Conservation (phyloP, 352 stramenopile genomes). For the Phytophthora kernoviae region DNA sequence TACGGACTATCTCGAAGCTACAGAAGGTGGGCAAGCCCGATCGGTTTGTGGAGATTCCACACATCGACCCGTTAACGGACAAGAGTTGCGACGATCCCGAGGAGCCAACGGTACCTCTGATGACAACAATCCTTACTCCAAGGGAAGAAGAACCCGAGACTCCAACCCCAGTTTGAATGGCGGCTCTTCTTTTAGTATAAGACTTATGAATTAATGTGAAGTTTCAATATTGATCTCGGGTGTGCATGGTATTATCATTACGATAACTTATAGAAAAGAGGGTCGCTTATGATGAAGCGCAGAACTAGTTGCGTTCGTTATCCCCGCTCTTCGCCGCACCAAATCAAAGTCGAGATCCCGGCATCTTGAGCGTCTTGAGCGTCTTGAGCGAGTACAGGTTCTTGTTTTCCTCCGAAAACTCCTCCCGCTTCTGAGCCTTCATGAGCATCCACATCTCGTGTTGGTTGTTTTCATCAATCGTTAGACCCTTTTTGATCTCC, state of each 20-base stretch:
- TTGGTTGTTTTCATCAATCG: constrained; percentile 39
- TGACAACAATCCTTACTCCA: constrained; percentile 13
- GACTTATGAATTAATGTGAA: constrained; percentile 10
- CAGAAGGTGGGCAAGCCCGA: constrained; percentile 29
- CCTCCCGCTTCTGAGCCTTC: constrained; percentile 49
- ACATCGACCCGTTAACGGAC: constrained; percentile 30
- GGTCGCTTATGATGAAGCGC: too few relatives aligned
- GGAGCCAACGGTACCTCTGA: constrained; percentile 21
- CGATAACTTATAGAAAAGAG: too few relatives aligned
- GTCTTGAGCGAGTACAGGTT: constrained; percentile 35
- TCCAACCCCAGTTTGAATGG: neutral
- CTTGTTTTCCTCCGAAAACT: constrained; percentile 47
- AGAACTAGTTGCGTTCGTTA: too few relatives aligned
- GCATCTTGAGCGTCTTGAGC: constrained; percentile 29
- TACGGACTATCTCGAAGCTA: constrained; percentile 48
- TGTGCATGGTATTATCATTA: too few relatives aligned
- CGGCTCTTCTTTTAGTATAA: constrained; percentile 10
- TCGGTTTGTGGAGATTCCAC: constrained; percentile 45
- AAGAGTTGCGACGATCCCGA: constrained; percentile 1
- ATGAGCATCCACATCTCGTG: constrained; percentile 39
- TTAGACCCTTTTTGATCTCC: constrained; percentile 51
- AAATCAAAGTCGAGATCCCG: constrained; percentile 7
- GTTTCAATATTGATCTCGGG: neutral
- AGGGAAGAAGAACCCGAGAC: constrained; percentile 5
- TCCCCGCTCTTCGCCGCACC: too few relatives aligned